Conservation (phyloP, 2,329 filamentous ascomycete species). For the Fusarium anthophilum region DNA sequence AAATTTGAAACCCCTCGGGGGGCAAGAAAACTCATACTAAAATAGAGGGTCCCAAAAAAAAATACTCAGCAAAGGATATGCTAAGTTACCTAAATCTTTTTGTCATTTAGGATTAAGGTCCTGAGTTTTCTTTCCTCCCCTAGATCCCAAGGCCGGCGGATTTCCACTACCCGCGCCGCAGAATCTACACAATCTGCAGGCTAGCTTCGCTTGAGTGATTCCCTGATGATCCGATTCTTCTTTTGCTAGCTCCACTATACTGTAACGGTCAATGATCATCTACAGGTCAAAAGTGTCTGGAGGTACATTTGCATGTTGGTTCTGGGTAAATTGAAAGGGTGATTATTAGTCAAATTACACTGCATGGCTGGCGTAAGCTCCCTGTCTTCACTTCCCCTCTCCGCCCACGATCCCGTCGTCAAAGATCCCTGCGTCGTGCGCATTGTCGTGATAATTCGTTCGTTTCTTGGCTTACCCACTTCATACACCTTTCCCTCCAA, state of each 20-base stretch:
- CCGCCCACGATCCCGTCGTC: slow-evolving; percentile 6
- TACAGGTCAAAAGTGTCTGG: not conserved
- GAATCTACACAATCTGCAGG: not conserved
- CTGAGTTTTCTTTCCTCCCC: too few relatives aligned
- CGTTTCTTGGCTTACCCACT: not conserved
- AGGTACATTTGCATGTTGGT: not conserved
- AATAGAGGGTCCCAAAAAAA: too few relatives aligned
- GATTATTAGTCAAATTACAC: slow-evolving; percentile 4
- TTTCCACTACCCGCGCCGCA: not conserved
- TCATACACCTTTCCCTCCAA: not conserved
- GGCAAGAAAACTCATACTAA: too few relatives aligned
- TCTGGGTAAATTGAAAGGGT: not conserved
- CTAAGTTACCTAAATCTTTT: too few relatives aligned
- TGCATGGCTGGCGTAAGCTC: slow-evolving; percentile 10
- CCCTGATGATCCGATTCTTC: not conserved
- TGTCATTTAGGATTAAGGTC: too few relatives aligned
- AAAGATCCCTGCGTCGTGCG: not conserved
- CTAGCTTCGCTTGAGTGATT: not conserved
- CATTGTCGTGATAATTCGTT: not conserved
- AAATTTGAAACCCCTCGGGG: too few relatives aligned
- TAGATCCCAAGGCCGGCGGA: not conserved
- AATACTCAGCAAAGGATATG: too few relatives aligned
- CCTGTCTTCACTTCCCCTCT: slow-evolving; percentile 11
- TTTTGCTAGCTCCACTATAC: not conserved
- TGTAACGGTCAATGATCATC: not conserved